Evolutionary conservation across 371 early-diverging fungal species (phyloP).

Genomic region (Gilbertella persicaria): DNA sequence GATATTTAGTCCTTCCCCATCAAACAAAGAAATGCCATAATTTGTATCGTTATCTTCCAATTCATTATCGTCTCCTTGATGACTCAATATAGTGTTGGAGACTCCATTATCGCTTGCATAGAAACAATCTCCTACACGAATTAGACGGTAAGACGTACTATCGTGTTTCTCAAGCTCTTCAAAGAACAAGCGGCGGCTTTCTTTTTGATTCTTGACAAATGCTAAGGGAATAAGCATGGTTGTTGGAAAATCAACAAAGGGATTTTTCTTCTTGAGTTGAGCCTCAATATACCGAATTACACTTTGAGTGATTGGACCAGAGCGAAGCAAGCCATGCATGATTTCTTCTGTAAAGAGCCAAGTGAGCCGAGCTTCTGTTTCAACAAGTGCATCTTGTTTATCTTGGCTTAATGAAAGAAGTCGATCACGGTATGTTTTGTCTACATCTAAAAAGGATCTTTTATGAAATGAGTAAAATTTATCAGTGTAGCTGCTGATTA

Average conservation of each 20-base stretch:
- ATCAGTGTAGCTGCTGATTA: not conserved
- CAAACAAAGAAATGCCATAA: constrained; percentile 9
- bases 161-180: constrained; percentile 55
- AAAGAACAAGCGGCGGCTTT: constrained; percentile 59
- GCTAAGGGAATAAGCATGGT: constrained; percentile 60
- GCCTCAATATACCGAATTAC: constrained; percentile 64
- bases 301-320: constrained; percentile 54
- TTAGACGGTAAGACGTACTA: constrained; percentile 53
- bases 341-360: constrained; percentile 77
- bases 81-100: not conserved
- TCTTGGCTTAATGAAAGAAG: constrained; percentile 49
- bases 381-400: constrained; percentile 63
- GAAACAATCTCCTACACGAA: constrained; percentile 61
- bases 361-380: constrained; percentile 61
- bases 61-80: not conserved
- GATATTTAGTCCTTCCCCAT: constrained; percentile 22
- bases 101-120: constrained; percentile 57
- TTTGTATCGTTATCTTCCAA: not conserved
- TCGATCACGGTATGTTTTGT: constrained; percentile 32
- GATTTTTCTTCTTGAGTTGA: constrained; percentile 64
- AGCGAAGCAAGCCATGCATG: constrained; percentile 69
- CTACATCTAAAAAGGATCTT: constrained; percentile 36
- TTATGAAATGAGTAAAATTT: not conserved
- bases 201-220: constrained; percentile 57
- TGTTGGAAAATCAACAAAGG: constrained; percentile 69